Base-by-base conservation (phyloP, 2,329 filamentous ascomycete species). In the Sporothrix brasiliensis region DNA sequence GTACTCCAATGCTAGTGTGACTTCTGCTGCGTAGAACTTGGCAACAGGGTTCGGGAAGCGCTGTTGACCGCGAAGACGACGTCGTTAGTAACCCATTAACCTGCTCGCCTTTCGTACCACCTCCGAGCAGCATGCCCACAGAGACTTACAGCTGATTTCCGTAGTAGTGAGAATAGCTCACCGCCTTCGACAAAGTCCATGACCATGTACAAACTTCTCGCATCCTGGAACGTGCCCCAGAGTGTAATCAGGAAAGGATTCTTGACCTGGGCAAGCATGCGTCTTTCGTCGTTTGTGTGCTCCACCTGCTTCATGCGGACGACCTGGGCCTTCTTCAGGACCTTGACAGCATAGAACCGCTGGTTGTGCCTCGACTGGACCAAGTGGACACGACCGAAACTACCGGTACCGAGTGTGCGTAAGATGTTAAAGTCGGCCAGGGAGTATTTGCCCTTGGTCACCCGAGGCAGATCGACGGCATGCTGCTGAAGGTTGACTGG, bases 281-380 rank as follows among this genome's bases (percentile, higher is more conserved):
- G 89, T 75, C 95, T 88, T 84, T 99, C 95, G 81, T 99, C 95
- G 78, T 99, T 99, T 75, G 95, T 99, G 83, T 99, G 95, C 82
- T 99, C 95, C 72, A 99, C 93, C 82, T 99, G 95, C 87, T 99
- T 99, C 95, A 99, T 98, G 85, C 97, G 97, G 80, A 99, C 93
- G 69, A 99, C 94, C 82, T 99, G 95, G 65, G 90, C 90, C 86
- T 99, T 99, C 81, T 99, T 99, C 81, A 99, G 83, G 74, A 99
- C 95, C 83, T 99, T 99, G 81, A 99, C 91, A 60, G 95, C 95
- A 82, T 99, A 99, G 85, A 94, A 99, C 73, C 95, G 90, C 82
- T 97, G 92, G 81, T 99, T 99, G 83, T 99, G 95, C 81, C 94
- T 95, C 74, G 94, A 97, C 82, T 98, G 95, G 68, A 98, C 95